Conservation (phyloP, 768 basidiomycete species). For the Pleurotus sapidus region DNA sequence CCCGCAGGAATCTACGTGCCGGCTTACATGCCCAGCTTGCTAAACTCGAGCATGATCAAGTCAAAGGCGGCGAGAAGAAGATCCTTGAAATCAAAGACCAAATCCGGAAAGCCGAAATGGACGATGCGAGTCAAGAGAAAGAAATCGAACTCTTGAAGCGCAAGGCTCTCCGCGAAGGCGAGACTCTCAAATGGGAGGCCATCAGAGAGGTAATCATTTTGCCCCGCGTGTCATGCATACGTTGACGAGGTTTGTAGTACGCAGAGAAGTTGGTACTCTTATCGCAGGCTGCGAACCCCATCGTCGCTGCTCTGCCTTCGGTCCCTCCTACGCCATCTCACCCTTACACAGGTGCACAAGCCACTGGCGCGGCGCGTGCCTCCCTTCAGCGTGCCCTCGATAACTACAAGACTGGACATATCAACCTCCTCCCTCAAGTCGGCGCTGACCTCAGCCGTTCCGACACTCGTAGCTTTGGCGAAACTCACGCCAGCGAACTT, state of each 20-base stretch:
- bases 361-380: constrained; percentile 68
- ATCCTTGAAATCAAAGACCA: constrained; percentile 69
- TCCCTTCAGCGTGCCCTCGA: constrained; percentile 78
- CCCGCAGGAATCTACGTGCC: constrained; percentile 60
- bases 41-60: constrained; percentile 64
- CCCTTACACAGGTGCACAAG: constrained; percentile 61
- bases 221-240: background rate
- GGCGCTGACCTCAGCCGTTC: constrained; percentile 59
- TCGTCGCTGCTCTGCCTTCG: constrained; percentile 60
- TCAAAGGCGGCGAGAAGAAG: constrained; percentile 63
- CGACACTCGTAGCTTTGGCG: constrained; percentile 81
- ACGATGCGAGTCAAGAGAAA: constrained; percentile 64
- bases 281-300: constrained; percentile 64
- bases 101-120: constrained; percentile 59
- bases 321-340: constrained; percentile 55
- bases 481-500: constrained; percentile 77
- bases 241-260: constrained; percentile 42
- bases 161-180: constrained; percentile 74
- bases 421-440: constrained; percentile 44
- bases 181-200: constrained; percentile 77
- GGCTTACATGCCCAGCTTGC: constrained; percentile 58
- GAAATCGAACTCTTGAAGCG: constrained; percentile 73
- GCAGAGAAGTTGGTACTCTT: constrained; percentile 77
- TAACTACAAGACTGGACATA: constrained; percentile 68
- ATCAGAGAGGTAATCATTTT: constrained; percentile 60